Base-by-base conservation (phyloP, 2,329 filamentous ascomycete species). In the Phyllosticta citrichinensis region DNA sequence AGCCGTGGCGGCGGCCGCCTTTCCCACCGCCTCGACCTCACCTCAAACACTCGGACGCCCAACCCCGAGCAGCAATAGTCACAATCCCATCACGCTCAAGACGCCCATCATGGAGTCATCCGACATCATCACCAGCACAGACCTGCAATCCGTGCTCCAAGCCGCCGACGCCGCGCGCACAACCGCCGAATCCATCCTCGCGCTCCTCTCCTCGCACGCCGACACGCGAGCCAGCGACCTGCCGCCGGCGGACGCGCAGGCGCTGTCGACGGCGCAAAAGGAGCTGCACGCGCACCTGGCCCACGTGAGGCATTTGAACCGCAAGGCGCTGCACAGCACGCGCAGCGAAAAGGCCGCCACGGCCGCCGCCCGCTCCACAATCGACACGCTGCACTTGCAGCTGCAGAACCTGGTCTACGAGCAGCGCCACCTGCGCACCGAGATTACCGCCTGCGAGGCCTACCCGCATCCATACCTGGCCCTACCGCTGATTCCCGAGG, bases 371-470 rank as follows among this genome's bases (percentile, higher is more conserved):
- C 85, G 92, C 56, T 89, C 93, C 68, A 91, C 96, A 75, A 91
- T 97, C 65, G 94, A 99, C 72, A 85, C 87, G 56, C 80, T 99
- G 63, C 92, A 97, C 71, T 81, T 99, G 47, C 89, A 96, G 70
- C 81, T 99, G 60, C 93, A 97, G 75, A 99, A 99, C 70, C 78
- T 99, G 8, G 95, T 94, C 73, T 99, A 99, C 71, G 93, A 99
- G 74, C 92, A 97, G 76, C 82, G 90, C 60, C 91, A 97, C 74
- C 78, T 99, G 60, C 85, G 89, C 65, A 89, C 89, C 56, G 94
- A 99, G 75, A 97, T 99, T 63, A 80, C 84, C 0, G 91, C 89
- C 9, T 97, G 94, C 73, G 89, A 96, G 71, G 88, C 87, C 57
- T 97, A 95, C 68, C 89, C 96, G 91, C 93, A 99, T 76, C 90